Percentiles rank a stretch among this genome's conserved stretches.
Evolutionary conservation across 2,329 filamentous ascomycete genomes (phyloP).

Genomic region (Ophiocordyceps camponoti-saundersi): DNA sequence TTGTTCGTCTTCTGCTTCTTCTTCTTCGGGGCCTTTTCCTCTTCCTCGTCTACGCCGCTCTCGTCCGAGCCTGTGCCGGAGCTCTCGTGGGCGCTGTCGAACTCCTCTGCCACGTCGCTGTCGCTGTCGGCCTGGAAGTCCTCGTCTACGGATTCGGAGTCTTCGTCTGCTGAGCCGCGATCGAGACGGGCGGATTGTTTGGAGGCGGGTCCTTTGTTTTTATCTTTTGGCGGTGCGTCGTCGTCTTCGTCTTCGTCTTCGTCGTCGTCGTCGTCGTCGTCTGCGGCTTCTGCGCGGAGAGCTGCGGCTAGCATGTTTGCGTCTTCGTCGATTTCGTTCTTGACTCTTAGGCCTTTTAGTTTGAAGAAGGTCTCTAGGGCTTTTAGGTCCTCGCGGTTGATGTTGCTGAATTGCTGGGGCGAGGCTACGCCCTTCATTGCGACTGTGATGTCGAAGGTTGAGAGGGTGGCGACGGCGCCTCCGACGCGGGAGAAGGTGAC

Average conservation of each 20-base stretch:
- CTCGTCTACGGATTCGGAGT: slow-evolving; percentile 88
- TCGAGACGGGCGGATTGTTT: slow-evolving; percentile 30
- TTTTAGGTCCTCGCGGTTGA: slow-evolving; percentile 94
- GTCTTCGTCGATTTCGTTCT: slow-evolving; percentile 98
- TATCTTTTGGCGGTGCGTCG: neutral
- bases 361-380: slow-evolving; percentile 97
- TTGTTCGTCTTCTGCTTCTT: slow-evolving; percentile 29
- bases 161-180: slow-evolving; percentile 85
- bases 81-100: slow-evolving; percentile 79
- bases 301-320: slow-evolving; percentile 65
- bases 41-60: slow-evolving; percentile 29
- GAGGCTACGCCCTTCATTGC: slow-evolving; percentile 73
- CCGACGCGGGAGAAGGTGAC: slow-evolving; percentile 94
- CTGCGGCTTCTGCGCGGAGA: slow-evolving; percentile 68
- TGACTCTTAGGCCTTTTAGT: slow-evolving; percentile 82
- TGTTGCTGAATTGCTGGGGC: slow-evolving; percentile 96
- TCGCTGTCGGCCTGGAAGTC: slow-evolving; percentile 90
- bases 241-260: slow-evolving; percentile 32
- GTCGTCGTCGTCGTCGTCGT: slow-evolving; percentile 69
- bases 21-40: slow-evolving; percentile 30
- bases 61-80: slow-evolving; percentile 50
- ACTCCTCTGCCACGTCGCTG: slow-evolving; percentile 92
- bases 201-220: neutral
- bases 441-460: slow-evolving; percentile 94
- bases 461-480: slow-evolving; percentile 79